Conservation (phyloP, 2,329 filamentous ascomycete genomes). For the Beauveria scarabaeidicola region DNA sequence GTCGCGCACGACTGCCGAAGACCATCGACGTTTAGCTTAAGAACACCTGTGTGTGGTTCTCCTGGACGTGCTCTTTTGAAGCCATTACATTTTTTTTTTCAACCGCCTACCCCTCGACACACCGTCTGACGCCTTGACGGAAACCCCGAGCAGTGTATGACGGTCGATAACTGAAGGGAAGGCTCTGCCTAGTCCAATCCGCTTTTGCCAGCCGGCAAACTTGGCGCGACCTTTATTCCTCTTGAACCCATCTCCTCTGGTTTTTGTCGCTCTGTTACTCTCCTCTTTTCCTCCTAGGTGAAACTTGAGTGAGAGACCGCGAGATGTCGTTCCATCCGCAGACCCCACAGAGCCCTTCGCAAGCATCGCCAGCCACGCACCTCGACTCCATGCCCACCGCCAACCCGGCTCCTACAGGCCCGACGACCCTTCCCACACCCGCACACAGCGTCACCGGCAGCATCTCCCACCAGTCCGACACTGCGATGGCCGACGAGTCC, state of each 20-base stretch:
- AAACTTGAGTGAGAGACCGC: slow-evolving; percentile 13
- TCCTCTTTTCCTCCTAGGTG: background rate
- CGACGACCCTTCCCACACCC: slow-evolving; percentile 47
- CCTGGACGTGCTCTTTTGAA: background rate
- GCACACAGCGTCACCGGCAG: slow-evolving; percentile 55
- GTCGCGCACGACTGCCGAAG: background rate
- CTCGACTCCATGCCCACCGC: slow-evolving; percentile 37
- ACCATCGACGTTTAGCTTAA: background rate
- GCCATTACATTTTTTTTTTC: background rate
- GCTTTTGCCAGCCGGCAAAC: slow-evolving; percentile 11
- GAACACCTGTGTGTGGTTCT: background rate
- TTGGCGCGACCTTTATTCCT: slow-evolving; percentile 8
- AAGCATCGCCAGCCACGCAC: slow-evolving; percentile 47
- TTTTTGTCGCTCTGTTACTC: background rate
- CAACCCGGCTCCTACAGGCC: slow-evolving; percentile 32
- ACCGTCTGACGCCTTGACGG: slow-evolving; percentile 1
- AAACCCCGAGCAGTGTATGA: slow-evolving; percentile 11
- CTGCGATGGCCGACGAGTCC: slow-evolving; percentile 43
- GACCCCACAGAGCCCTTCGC: slow-evolving; percentile 59
- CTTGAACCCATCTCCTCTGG: background rate
- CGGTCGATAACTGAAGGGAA: slow-evolving; percentile 10
- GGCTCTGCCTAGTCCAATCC: slow-evolving; percentile 11
- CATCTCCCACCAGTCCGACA: slow-evolving; percentile 35
- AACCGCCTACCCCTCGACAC: background rate
- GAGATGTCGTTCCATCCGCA: slow-evolving; percentile 59